Evolutionary conservation across 768 basidiomycete genomes (phyloP).

Genomic region (Gloeostereum incarnatum): DNA sequence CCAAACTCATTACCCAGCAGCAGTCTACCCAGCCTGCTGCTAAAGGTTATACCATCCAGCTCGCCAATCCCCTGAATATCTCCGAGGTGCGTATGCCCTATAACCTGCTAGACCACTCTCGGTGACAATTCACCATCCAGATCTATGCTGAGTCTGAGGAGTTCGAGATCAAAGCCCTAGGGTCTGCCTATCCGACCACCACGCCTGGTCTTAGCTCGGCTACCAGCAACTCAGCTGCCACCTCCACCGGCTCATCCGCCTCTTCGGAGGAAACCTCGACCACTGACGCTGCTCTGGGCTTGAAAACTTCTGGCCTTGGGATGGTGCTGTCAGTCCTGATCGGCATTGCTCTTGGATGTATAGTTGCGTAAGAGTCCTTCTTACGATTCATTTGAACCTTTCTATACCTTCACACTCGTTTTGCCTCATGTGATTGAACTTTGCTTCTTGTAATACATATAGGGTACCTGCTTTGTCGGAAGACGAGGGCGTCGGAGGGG

Average conservation of each 20-base stretch:
- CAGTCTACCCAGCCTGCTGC: conserved; percentile 31
- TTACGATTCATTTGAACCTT: too few relatives aligned
- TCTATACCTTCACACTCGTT: too few relatives aligned
- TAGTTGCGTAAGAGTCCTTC: too few relatives aligned
- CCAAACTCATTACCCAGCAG: conserved; percentile 37
- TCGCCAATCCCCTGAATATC: conserved; percentile 41
- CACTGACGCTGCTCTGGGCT: too few relatives aligned
- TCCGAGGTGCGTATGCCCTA: conserved; percentile 35
- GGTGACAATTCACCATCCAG: conserved; percentile 19
- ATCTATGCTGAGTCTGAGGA: conserved; percentile 42
- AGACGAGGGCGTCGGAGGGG: too few relatives aligned
- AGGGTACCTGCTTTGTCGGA: too few relatives aligned
- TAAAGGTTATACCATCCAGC: conserved; percentile 36
- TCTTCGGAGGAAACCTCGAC: conserved; percentile 11
- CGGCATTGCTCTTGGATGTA: too few relatives aligned
- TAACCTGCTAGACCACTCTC: conserved; percentile 1
- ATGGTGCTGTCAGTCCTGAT: too few relatives aligned
- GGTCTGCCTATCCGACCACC: conserved; percentile 41
- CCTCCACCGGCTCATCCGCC: conserved; percentile 15
- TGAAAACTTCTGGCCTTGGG: too few relatives aligned
- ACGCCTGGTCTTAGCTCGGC: conserved; percentile 19
- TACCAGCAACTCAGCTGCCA: conserved; percentile 12
- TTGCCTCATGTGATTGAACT: too few relatives aligned
- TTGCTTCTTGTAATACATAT: too few relatives aligned
- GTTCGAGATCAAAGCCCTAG: conserved; percentile 54